These are phyloP conservation scores for Marasmius sp. DNA, from an alignment of 1,284 basidiomycete species.

Conservation along the genomic window DNA sequence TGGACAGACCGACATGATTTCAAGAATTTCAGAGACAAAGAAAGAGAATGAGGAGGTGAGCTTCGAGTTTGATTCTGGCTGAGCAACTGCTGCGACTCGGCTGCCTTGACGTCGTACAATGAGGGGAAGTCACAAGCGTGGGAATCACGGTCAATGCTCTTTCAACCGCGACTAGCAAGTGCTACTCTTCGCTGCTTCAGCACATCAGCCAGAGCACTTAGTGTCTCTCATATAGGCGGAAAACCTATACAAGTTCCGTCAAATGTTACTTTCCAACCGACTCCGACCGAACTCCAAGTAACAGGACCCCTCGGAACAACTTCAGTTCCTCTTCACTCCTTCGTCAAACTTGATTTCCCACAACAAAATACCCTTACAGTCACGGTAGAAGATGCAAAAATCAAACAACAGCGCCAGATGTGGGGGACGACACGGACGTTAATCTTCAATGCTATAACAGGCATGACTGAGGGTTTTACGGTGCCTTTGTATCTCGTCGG, in stretches of 20 bases:
- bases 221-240: conserved; percentile 79
- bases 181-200: conserved; percentile 10
- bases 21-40: background rate
- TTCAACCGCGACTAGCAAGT: conserved; percentile 7
- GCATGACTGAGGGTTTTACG: conserved; percentile 87
- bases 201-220: conserved; percentile 24
- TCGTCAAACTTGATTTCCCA: conserved; percentile 61
- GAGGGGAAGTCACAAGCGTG: background rate
- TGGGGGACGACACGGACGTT: conserved; percentile 94
- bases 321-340: conserved; percentile 67
- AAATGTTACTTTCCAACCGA: conserved; percentile 60
- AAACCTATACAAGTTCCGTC: conserved; percentile 74
- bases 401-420: conserved; percentile 81
- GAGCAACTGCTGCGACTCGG: background rate
- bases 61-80: background rate
- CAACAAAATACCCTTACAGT: conserved; percentile 53
- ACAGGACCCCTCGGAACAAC: conserved; percentile 78
- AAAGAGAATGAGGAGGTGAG: background rate
- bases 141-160: conserved; percentile 4
- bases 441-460: conserved; percentile 86
- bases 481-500: conserved; percentile 88
- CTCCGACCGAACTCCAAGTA: conserved; percentile 56
- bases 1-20: conserved; percentile 64
- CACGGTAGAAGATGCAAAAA: conserved; percentile 67
- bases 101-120: background rate